Evolutionary conservation across 2,329 filamentous ascomycete species (phyloP), one percentile per base, ranked within the genome.

Genomic region (Alternaria solani): DNA sequence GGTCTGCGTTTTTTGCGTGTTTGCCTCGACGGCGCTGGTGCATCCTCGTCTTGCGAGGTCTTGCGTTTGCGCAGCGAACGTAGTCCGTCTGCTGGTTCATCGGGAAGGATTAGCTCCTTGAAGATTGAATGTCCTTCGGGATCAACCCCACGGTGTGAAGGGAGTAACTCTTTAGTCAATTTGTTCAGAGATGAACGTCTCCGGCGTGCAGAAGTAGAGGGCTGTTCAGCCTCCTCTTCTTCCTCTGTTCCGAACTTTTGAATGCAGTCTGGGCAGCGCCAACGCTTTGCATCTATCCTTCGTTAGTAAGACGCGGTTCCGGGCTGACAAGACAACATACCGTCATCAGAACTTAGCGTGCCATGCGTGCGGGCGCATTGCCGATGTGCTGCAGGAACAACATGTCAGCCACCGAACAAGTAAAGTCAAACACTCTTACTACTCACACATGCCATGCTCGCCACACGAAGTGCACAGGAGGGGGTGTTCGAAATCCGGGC

Each of bases 1-100:
- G 78, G 74, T 57, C 78, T 77, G 43, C 78, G 76, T 57, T 80
- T 80, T 68, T 82, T 84, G 51, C 80, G 74, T 23, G 72, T 77
- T 55, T 74, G 71, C 54, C 79, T 72, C 42, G 71, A 68, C 16
- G 81, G 78, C 38, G 52, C 51, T 16, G 82, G 81, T 66, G 90
- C 84, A 64, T 92, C 83, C 58, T 88, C 86, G 12, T 86, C 83
- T 3, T 91, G 90, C 1, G 92, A 93, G 18, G 92, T 89, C 78
- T 94, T 96, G 55, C 94, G 88, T 80, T 96, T 96, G 61, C 94
- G 87, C 61, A 96, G 81, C 32, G 91, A 87, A 54, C 93, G 89
- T 8, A 92, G 89, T 46, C 90, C 91, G 77, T 94, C 91, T 81
- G 90, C 84, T 7, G 89, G 85, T 70, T 93, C 90, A 63, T 91